Conservation (phyloP, 192 early-diverging fungal genomes). For the Umbelopsis vinacea region DNA sequence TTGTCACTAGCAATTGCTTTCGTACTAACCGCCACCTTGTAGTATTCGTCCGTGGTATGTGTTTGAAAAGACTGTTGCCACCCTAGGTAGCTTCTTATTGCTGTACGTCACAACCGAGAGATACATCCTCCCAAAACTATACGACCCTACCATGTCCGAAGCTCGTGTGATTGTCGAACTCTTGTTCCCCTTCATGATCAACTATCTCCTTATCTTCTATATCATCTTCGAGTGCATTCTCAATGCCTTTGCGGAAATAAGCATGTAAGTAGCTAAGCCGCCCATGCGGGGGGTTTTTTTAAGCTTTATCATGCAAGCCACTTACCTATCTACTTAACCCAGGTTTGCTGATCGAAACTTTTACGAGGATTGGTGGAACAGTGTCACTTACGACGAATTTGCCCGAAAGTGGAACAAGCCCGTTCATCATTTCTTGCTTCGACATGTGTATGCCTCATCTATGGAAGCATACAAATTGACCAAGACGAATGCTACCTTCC, state of each 20-base stretch:
- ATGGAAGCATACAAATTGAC: constrained; percentile 74
- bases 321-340: constrained; percentile 1
- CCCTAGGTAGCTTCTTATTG: constrained; percentile 76
- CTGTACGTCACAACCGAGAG: constrained; percentile 88
- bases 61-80: constrained; percentile 82
- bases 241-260: constrained; percentile 95
- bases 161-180: constrained; percentile 67
- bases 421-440: constrained; percentile 88
- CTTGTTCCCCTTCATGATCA: constrained; percentile 88
- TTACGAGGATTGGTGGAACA: constrained; percentile 99
- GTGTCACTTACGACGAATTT: constrained; percentile 88
- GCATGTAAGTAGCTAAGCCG: constrained; percentile 50
- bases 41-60: constrained; percentile 87
- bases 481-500: constrained; percentile 69
- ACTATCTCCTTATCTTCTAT: constrained; percentile 91
- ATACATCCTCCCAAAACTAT: constrained; percentile 83
- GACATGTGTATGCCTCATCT: constrained; percentile 87
- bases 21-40: background rate
- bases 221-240: constrained; percentile 97
- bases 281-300: background rate
- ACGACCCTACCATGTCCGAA: constrained; percentile 61
- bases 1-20: too few species aligned
- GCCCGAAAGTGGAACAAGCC: constrained; percentile 98
- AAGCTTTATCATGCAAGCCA: background rate
- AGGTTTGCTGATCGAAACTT: constrained; percentile 96